Conservation (phyloP, 2,329 filamentous ascomycete species). For the Orbilia blumenaviensis region DNA sequence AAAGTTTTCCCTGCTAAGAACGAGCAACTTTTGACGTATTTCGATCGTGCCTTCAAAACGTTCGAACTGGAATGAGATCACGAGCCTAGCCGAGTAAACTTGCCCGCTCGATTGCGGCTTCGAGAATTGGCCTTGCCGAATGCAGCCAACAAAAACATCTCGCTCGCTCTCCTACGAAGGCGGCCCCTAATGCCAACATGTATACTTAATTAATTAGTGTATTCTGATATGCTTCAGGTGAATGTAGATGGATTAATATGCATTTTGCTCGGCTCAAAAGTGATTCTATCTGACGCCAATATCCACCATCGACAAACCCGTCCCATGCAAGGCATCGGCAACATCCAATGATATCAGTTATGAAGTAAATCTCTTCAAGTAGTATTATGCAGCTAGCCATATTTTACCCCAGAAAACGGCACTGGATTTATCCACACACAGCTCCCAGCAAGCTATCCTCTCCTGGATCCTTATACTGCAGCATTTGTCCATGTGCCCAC, state of each 20-base stretch:
- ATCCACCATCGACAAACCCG: neutral
- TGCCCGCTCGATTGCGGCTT: slow-evolving; percentile 14
- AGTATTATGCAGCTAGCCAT: slow-evolving; percentile 44
- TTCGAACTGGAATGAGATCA: slow-evolving; percentile 49
- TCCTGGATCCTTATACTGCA: slow-evolving; percentile 38
- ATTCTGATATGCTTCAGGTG: neutral
- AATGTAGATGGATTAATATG: neutral
- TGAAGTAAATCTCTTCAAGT: slow-evolving; percentile 45
- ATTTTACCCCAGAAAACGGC: slow-evolving; percentile 53
- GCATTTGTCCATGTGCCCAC: slow-evolving; percentile 53
- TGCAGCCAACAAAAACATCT: slow-evolving; percentile 10
- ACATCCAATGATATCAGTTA: slow-evolving; percentile 29
- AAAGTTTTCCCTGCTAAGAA: slow-evolving; percentile 36
- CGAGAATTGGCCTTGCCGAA: slow-evolving; percentile 31
- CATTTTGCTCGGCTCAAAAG: slow-evolving; percentile 23
- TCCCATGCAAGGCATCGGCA: neutral
- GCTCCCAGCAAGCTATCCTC: slow-evolving; percentile 15
- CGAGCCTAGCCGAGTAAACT: slow-evolving; percentile 16
- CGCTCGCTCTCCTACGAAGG: slow-evolving; percentile 11
- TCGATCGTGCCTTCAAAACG: slow-evolving; percentile 20
- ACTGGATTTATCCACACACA: slow-evolving; percentile 38
- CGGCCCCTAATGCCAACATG: neutral
- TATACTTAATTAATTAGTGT: neutral
- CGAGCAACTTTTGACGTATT: slow-evolving; percentile 48
- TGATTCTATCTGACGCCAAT: slow-evolving; percentile 6